Evolutionary conservation across 495 filamentous ascomycete species (phyloP), one percentile per base, ranked within the genome.

Genomic region (Neurospora tetrasperma): DNA sequence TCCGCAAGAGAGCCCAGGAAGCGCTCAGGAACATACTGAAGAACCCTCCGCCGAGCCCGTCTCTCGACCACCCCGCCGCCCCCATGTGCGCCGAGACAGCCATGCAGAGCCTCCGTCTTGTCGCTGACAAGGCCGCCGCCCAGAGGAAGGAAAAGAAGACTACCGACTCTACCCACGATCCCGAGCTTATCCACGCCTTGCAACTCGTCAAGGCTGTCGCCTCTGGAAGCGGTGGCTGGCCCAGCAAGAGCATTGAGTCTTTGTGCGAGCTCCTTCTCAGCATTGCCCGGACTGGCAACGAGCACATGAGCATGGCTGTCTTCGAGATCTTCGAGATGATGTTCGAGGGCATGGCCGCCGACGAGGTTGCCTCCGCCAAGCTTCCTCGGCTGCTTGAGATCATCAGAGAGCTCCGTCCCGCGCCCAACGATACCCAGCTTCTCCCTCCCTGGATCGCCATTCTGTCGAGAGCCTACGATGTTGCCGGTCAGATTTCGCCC

Each of bases 291-390:
- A 92, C 92, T 16, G 96, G 87, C 79, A 98, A 96, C 80, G 93
- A 98, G 79, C 97, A 93, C 80, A 90, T 99, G 81, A 96, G 93
- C 66, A 94, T 97, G 90, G 90, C 93, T 23, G 94, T 95, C 3
- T 98, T 99, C 77, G 94, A 97, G 74, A 91, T 98, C 7, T 98
- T 99, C 78, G 96, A 98, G 83, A 90, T 94, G 77, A 94, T 98
- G 23, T 98, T 99, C 74, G 90, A 90, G 73, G 92, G 93, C 18
- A 93, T 98, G 89, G 90, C 91, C 10, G 35, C 72, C 70, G 91
- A 94, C 76, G 93, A 96, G 71, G 86, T 92, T 59, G 90, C 94
- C 0, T 94, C 93, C 2, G 87, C 92, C 1, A 99, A 98, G 82
- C 87, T 99, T 12, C 94, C 96, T 16, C 88, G 91, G 72, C 85